These are phyloP conservation scores for Yarrowia keelungensis DNA, from an alignment of 805 yeast species.

Conservation along the genomic window DNA sequence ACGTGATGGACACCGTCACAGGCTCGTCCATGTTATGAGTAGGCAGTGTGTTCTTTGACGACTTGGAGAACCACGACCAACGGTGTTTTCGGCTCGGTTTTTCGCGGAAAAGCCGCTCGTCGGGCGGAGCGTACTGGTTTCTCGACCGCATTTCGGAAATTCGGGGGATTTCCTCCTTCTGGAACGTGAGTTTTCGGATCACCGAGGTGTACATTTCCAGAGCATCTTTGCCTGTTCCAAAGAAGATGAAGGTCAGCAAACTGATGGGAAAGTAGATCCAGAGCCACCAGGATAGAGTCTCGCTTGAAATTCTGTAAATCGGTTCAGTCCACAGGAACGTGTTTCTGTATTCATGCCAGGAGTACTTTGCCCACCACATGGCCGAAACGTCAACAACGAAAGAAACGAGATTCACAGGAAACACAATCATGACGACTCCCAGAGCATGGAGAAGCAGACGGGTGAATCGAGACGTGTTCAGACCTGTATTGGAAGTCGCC, in stretches of 20 bases:
- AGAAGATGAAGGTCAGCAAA: conserved; percentile 20
- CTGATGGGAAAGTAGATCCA: conserved; percentile 25
- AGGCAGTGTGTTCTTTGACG: not conserved
- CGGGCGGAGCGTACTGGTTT: conserved; percentile 14
- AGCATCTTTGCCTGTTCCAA: conserved; percentile 27
- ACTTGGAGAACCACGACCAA: conserved; percentile 11
- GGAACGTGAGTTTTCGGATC: conserved; percentile 11
- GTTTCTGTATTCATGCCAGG: not conserved
- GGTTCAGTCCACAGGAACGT: not conserved
- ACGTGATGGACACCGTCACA: not conserved
- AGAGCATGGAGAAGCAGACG: conserved; percentile 11
- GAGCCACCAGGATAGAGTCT: not conserved
- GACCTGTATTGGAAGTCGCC: conserved; percentile 21
- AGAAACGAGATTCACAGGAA: not conserved
- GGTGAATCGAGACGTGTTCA: conserved; percentile 9
- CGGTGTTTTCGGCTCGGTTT: not conserved
- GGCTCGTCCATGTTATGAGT: not conserved
- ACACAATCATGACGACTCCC: conserved; percentile 7
- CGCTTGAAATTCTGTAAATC: not conserved
- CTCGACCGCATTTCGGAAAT: not conserved
- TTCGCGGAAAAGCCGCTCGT: not conserved
- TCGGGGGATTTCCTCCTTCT: conserved; percentile 13
- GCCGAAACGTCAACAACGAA: not conserved
- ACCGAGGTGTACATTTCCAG: not conserved
- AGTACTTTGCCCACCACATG: not conserved